Evolutionary conservation across 225 moss, liverwort and hornwort genomes (phyloP).

Genomic region (Polytrichum commune): DNA sequence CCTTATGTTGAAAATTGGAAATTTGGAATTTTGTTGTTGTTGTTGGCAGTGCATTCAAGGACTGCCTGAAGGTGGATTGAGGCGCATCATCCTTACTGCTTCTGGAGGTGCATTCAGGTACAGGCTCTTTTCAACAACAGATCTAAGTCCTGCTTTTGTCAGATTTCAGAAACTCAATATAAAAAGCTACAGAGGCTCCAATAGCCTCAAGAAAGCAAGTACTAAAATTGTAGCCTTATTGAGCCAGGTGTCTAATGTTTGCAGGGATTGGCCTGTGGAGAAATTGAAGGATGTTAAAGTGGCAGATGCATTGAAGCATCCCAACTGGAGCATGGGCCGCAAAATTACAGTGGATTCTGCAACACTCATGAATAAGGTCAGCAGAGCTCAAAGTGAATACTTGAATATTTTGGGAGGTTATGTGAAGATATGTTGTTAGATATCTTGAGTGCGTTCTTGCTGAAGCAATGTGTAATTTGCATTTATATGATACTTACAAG

Average conservation of each 20-base stretch:
- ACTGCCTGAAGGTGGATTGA: slow-evolving; percentile 84
- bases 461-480: too few species aligned
- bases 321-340: slow-evolving; percentile 97
- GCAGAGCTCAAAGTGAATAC: neutral
- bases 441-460: too few species aligned
- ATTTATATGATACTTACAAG: too few species aligned
- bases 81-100: slow-evolving; percentile 90
- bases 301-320: slow-evolving; percentile 96
- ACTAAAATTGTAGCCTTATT: too few species aligned
- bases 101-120: slow-evolving; percentile 99
- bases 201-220: too few species aligned
- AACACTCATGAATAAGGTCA: slow-evolving; percentile 96
- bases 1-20: too few species aligned
- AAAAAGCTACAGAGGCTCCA: too few species aligned
- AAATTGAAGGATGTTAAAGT: slow-evolving; percentile 90
- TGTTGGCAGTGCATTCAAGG: slow-evolving; percentile 89
- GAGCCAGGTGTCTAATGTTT: neutral
- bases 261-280: slow-evolving; percentile 96
- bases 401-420: too few species aligned
- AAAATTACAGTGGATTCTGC: slow-evolving; percentile 98
- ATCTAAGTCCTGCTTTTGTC: too few species aligned
- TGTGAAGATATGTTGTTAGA: too few species aligned
- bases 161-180: too few species aligned
- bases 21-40: too few species aligned
- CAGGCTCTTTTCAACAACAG: neutral